phyloP scores from a whole-genome alignment of 148 eudicot species.

The Drosera capensis region DNA sequence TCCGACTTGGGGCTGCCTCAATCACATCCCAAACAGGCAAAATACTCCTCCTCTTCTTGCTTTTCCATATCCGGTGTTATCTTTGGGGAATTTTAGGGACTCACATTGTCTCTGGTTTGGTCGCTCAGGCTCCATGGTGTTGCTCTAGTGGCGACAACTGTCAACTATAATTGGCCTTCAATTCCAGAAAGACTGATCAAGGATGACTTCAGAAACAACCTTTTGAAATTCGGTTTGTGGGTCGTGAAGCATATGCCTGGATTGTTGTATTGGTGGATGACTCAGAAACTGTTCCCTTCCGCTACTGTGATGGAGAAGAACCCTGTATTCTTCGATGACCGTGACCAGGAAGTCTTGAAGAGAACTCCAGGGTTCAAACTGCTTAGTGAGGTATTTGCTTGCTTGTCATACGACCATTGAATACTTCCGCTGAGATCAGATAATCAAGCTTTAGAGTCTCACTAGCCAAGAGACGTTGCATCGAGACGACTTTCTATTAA shows the following conservation, averaged over 20 bases:
- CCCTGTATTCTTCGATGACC: slow-evolving; percentile 31
- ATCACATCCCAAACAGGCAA: slow-evolving; percentile 31
- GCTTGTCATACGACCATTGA: neutral
- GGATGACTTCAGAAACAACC: slow-evolving; percentile 40
- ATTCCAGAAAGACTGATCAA: slow-evolving; percentile 16
- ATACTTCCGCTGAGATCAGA: no score
- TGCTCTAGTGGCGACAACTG: slow-evolving; percentile 52
- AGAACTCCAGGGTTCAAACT: slow-evolving; percentile 47
- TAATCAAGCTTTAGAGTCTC: no score
- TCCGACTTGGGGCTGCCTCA: slow-evolving; percentile 45
- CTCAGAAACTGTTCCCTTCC: slow-evolving; percentile 48
- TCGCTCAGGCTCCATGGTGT: slow-evolving; percentile 55
- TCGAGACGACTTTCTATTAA: no score
- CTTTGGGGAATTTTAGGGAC: neutral
- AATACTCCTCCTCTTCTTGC: neutral
- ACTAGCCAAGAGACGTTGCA: no score
- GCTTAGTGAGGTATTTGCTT: slow-evolving; percentile 33
- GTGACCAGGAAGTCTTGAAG: slow-evolving; percentile 50
- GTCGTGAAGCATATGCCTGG: slow-evolving; percentile 35
- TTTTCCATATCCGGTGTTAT: neutral
- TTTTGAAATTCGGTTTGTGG: slow-evolving; percentile 25
- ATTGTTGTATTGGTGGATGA: slow-evolving; percentile 68
- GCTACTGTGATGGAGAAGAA: slow-evolving; percentile 38
- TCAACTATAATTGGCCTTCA: slow-evolving; percentile 67
- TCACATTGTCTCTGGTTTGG: slow-evolving; percentile 1